These are phyloP conservation scores for Pascua guehoae DNA, from an alignment of 1,284 basidiomycete species.

Conservation along the genomic window DNA sequence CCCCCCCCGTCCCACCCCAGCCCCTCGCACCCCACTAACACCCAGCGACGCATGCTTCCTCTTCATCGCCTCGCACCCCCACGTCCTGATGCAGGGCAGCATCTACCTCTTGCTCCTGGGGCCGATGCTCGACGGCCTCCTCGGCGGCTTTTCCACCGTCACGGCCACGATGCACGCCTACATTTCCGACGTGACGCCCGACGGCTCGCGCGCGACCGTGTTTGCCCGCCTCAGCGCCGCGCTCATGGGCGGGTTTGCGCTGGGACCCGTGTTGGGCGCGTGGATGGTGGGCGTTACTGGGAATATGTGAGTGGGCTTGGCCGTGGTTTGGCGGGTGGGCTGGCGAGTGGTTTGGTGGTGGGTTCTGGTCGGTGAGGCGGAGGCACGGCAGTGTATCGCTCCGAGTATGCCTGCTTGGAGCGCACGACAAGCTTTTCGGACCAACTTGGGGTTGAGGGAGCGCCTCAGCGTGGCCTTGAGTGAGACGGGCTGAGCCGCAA, in stretches of 20 bases:
- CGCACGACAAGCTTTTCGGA: no score
- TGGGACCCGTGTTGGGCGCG: conserved; percentile 69
- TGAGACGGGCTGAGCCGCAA: no score
- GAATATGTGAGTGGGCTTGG: conserved; percentile 48
- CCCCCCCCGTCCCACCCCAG: no score
- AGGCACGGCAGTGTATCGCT: no score
- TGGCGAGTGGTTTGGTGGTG: no score
- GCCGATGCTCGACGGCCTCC: conserved; percentile 72
- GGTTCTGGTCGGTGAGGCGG: no score
- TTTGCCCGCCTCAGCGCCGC: conserved; percentile 67
- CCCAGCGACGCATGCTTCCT: conserved; percentile 72
- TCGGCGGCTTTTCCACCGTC: conserved; percentile 81
- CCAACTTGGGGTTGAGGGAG: no score
- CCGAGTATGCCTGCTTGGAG: no score
- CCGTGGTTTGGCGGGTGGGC: no score
- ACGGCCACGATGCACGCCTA: conserved; percentile 77
- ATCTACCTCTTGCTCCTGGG: conserved; percentile 73
- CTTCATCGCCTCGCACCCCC: conserved; percentile 67
- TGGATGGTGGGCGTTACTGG: conserved; percentile 63
- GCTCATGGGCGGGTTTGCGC: conserved; percentile 60
- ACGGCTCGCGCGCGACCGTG: conserved; percentile 72
- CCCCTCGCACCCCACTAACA: neutral
- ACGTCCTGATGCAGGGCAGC: conserved; percentile 57
- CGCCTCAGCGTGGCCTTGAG: no score
- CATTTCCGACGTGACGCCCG: conserved; percentile 73